Base-by-base conservation (phyloP, 495 filamentous ascomycete genomes). In the Tuber microsphaerosporum region DNA sequence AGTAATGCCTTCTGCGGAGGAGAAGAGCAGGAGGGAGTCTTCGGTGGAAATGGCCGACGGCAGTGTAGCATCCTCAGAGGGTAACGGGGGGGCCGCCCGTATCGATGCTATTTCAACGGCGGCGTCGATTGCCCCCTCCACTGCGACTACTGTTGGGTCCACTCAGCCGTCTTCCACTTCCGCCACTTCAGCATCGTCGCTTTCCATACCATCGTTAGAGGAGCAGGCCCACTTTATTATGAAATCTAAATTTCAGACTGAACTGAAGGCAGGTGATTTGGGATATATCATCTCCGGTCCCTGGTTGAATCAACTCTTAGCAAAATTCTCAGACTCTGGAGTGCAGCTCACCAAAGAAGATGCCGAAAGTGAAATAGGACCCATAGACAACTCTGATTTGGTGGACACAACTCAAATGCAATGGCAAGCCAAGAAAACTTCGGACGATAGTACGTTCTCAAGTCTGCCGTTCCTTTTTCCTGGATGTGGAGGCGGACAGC, bases 361-460 rank as follows among this genome's bases (percentile, higher is more conserved):
- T 70, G 85, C 87, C 44, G 90, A 92, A 74, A 89, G 87, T 17
- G 86, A 89, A 17, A 87, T 95, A 46, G 94, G 93, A 3, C 92
- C 92, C 0, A 90, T 98, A 43, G 93, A 97, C 84, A 98, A 97
- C 82, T 89, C 92, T 8, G 92, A 93, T 78, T 88, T 91, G 19
- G 72, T 82, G 7, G 85, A 87, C 71, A 74, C 75, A 48, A 61
- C 44, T 31, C 76, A 84, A 44, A 69, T 77, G 17, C 75, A 82
- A 69, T 68, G 71, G 31, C 76, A 72, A 61, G 37, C 68, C 19
- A 75, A 65, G 56, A 71, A 73, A 69, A 79, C 72, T 42, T 70
- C 41, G 34, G 77, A 73, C 73, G 73, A 79, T 71, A 79, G 77
- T 79, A 79, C 73, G 77, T 79, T 68, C 74, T 75, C 77, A 75